phyloP scores from a whole-genome alignment of 495 filamentous ascomycete species.

The Gamarada debralockiae region DNA sequence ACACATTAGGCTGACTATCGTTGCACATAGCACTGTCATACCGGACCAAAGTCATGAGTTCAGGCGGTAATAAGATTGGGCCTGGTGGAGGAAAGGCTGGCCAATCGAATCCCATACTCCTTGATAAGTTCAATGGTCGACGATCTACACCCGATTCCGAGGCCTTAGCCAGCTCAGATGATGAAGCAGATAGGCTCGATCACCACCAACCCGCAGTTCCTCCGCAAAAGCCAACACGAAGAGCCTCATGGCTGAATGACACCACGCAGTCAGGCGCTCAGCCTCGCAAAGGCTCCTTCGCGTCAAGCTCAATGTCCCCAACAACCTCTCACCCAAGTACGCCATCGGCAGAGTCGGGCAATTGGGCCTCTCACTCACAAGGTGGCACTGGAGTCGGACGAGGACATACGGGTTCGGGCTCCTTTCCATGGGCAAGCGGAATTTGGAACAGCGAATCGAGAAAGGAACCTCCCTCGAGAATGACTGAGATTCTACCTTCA shows the following conservation, averaged over 20 bases:
- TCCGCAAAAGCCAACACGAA: slow-evolving; percentile 48
- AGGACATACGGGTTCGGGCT: slow-evolving; percentile 45
- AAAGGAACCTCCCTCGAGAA: slow-evolving; percentile 69
- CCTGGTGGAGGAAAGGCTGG: slow-evolving; percentile 34
- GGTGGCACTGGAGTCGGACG: slow-evolving; percentile 49
- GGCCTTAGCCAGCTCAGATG: slow-evolving; percentile 87
- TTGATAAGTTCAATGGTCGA: slow-evolving; percentile 70
- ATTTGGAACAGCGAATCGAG: slow-evolving; percentile 74
- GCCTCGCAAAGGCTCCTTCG: slow-evolving; percentile 55
- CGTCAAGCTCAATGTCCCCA: slow-evolving; percentile 66
- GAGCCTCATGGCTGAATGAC: slow-evolving; percentile 60
- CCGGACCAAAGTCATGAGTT: slow-evolving; percentile 43
- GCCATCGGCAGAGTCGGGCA: slow-evolving; percentile 63
- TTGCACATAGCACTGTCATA: no score
- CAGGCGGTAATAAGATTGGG: slow-evolving; percentile 37
- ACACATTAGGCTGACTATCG: no score
- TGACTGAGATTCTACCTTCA: slow-evolving; percentile 73
- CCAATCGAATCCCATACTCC: slow-evolving; percentile 40
- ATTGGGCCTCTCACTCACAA: slow-evolving; percentile 57
- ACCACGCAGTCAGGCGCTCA: slow-evolving; percentile 37
- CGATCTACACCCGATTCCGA: slow-evolving; percentile 91
- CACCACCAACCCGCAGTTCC: slow-evolving; percentile 36
- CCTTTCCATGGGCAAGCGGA: slow-evolving; percentile 70
- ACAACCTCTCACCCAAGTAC: slow-evolving; percentile 72
- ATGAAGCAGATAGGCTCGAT: slow-evolving; percentile 66